Base-by-base conservation (phyloP, 2,329 filamentous ascomycete genomes). In the Metarhizium rileyi region DNA sequence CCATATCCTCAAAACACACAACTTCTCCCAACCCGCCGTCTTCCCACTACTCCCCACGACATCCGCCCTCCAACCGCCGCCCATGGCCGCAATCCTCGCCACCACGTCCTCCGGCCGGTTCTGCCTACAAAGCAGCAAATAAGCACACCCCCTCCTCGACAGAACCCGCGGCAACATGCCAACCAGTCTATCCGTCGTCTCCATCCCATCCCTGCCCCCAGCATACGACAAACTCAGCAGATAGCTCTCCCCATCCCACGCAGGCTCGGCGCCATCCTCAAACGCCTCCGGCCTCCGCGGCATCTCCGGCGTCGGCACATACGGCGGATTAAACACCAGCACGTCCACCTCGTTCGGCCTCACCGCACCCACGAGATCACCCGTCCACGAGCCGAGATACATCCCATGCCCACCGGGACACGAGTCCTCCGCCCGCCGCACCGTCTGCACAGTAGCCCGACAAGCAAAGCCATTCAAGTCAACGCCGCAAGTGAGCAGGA, bases 281-380 rank as follows among this genome's bases (percentile, higher is more conserved):
- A 62, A 64, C 46, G 52, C 57, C 49, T 54, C 60, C 20, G 62
- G 75, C 33, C 77, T 66, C 23, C 68, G 64, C 1, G 91, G 90
- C 52, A 94, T 69, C 38, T 82, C 78, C 25, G 84, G 77, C 2
- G 90, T 94, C 2, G 93, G 93, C 14, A 98, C 93, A 64, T 98
- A 98, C 0, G 93, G 93, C 48, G 93, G 93, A 63, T 98, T 98
- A 75, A 97, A 98, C 26, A 98, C 77, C 54, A 98, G 75, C 10
- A 98, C 77, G 63, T 98, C 93, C 5, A 95, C 77, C 12, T 46
- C 50, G 2, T 74, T 71, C 0, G 70, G 62, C 7, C 77, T 75
- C 38, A 94, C 69, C 1, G 83, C 71, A 2, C 76, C 66, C 4
- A 77, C 74, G 1, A 98, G 74, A 62, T 97, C 88, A 2, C 80